Conservation (phyloP, 345 rosid species). For the Corchorus olitorius region DNA sequence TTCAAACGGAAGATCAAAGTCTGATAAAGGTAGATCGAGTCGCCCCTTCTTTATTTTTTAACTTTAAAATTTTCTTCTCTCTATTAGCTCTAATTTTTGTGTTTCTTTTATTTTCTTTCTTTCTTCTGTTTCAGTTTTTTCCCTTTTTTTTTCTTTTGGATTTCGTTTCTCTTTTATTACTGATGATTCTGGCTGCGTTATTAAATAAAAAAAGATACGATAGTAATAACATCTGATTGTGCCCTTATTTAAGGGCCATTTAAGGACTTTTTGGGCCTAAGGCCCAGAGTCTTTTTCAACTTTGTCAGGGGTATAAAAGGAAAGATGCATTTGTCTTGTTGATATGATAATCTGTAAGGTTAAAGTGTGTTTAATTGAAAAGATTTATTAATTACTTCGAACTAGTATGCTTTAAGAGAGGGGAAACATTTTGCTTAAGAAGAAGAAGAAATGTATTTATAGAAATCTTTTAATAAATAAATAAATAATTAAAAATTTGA, state of each 20-base stretch:
- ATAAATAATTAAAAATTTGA: too few species aligned
- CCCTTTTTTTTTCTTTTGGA: neutral
- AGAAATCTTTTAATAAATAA: too few species aligned
- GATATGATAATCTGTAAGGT: too few species aligned
- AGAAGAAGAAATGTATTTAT: too few species aligned
- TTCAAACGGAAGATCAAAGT: constrained; percentile 10
- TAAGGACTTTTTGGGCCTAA: too few species aligned
- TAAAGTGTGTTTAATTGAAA: too few species aligned
- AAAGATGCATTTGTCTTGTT: too few species aligned
- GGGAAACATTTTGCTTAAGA: too few species aligned
- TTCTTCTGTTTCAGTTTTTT: neutral
- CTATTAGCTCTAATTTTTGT: neutral
- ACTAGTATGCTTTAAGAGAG: too few species aligned
- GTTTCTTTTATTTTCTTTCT: neutral
- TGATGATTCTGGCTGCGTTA: neutral
- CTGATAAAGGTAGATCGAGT: constrained; percentile 3
- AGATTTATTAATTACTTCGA: neutral
- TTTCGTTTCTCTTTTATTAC: too few species aligned
- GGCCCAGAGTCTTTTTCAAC: too few species aligned
- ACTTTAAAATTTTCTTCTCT: neutral
- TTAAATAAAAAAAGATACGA: constrained; percentile 12
- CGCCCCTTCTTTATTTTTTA: neutral
- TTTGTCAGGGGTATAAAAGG: too few species aligned
- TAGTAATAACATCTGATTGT: neutral
- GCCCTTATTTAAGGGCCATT: neutral